Base-by-base conservation (phyloP, 805 yeast species). In the Lipomyces yamanashiensis region DNA sequence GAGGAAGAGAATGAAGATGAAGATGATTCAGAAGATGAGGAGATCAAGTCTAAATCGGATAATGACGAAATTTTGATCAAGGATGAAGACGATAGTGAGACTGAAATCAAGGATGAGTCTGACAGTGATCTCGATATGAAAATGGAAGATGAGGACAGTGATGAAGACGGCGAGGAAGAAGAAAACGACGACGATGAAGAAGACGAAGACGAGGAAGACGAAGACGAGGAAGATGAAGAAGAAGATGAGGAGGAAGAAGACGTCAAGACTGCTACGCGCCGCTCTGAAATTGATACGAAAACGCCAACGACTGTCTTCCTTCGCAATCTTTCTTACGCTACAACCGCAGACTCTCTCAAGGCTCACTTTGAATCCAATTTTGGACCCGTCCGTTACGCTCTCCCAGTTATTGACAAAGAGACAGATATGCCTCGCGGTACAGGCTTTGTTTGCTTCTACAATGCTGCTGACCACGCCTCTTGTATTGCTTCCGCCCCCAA, bases 311-410 rank as follows among this genome's bases (percentile, higher is more conserved):
- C 96, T 5, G 76, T 95, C 28, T 95, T 95, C 74, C 90, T 95
- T 10, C 85, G 99, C 73, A 95, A 95, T 73, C 85, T 95, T 41
- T 98, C 99, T 0, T 95, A 93, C 73, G 97, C 91, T 76, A 96
- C 97, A 4, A 91, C 96, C 41, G 83, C 83, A 54, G 98, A 92
- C 60, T 76, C 87, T 1, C 80, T 95, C 45, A 81, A 80, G 54
- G 90, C 86, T 58, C 98, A 93, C 74, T 95, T 95, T 72, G 68
- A 72, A 34, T 76, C 78, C 62, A 83, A 85, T 70, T 92, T 95
- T 74, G 99, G 99, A 12, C 83, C 89, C 7, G 91, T 95, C 23
- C 87, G 88, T 71, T 95, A 92, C 74, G 99, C 99, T 0, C 81
- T 95, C 51, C 97, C 98, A 0, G 99, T 95, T 13, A 81, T 88